Evolutionary conservation across 2,329 filamentous ascomycete species (phyloP), one percentile per base, ranked within the genome.

Genomic region (Bipolaris bicolor): DNA sequence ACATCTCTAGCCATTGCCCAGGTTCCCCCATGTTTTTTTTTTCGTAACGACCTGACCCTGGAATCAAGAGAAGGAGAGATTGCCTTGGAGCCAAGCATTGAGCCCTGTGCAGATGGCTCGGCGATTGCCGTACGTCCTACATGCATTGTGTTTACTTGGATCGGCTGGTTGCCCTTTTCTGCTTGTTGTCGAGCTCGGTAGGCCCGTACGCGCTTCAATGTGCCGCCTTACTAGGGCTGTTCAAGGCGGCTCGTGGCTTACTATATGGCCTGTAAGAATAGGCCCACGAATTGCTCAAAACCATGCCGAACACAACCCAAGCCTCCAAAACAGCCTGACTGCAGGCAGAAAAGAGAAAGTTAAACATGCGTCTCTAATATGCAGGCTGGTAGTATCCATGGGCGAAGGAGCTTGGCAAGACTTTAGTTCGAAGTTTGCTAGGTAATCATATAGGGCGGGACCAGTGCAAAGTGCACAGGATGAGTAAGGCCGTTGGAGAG

Each of bases 401-500:
- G 20, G 26, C 33, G 2, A n/a, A 24, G 7, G 33, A 6, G 20
- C 33, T 37, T 39, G 46, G 20, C 46, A 22, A 5, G 13, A 24
- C 26, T 22, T 11, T 48, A 37, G 44, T 13, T 15, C 11, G 20
- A 18, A 33, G 46, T 18, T 39, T 22, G 39, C 18, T 41, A 40
- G 10, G 20, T 48, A 48, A 48, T 37, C 33, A 18, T 37, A 10
- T 26, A 26, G 20, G 33, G 46, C 33, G 46, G 46, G 33, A 37
- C 33, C 33, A 37, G 16, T 16, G 20, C 18, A 13, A 48, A 26
- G 33, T 22, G 46, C 20, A 48, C 46, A 39, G 20, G 33, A 39
- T 39, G 48, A 55, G 49, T 53, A 59, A 57, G 40, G 59, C 50
- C 46, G 49, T 31, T 33, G 47, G 20, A n/a, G 52, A 40, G 22